phyloP scores from a whole-genome alignment of 2,329 filamentous ascomycete genomes.

The Pyricularia pennisetigena region DNA sequence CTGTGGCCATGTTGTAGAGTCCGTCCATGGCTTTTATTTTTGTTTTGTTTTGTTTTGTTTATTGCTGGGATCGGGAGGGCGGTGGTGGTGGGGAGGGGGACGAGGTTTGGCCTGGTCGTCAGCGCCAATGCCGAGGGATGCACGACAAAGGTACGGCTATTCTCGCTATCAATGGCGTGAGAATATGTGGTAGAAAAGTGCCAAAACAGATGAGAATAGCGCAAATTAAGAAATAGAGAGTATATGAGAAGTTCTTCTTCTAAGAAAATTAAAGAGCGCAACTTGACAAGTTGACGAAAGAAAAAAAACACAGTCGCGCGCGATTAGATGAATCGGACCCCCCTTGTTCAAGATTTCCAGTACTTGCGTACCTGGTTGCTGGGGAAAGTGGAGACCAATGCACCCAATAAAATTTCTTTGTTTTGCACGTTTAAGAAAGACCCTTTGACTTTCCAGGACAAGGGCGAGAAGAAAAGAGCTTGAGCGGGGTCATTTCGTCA shows the following conservation, averaged over 20 bases:
- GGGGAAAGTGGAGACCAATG: not conserved
- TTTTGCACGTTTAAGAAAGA: not conserved
- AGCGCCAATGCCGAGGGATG: not conserved
- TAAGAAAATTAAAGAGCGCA: not conserved
- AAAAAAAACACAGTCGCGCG: not conserved
- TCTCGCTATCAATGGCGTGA: not conserved
- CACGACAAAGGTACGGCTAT: not conserved
- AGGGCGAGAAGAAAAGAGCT: not conserved
- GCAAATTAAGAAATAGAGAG: not conserved
- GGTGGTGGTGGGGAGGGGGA: too few species aligned
- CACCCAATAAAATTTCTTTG: not conserved
- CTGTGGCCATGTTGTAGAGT: conserved; percentile 14
- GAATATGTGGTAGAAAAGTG: not conserved
- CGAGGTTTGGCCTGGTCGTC: not conserved
- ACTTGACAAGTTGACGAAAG: not conserved
- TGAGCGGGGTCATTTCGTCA: not conserved
- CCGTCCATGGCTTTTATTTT: conserved; percentile 14
- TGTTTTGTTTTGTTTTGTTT: conserved; percentile 1
- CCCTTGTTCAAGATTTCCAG: not conserved
- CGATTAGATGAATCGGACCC: not conserved
- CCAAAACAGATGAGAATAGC: not conserved
- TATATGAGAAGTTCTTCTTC: not conserved
- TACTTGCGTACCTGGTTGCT: not conserved
- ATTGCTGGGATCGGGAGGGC: not conserved
- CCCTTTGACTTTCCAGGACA: not conserved